phyloP scores from a whole-genome alignment of 1,139 yeast genomes.

The Pichia sp. region DNA sequence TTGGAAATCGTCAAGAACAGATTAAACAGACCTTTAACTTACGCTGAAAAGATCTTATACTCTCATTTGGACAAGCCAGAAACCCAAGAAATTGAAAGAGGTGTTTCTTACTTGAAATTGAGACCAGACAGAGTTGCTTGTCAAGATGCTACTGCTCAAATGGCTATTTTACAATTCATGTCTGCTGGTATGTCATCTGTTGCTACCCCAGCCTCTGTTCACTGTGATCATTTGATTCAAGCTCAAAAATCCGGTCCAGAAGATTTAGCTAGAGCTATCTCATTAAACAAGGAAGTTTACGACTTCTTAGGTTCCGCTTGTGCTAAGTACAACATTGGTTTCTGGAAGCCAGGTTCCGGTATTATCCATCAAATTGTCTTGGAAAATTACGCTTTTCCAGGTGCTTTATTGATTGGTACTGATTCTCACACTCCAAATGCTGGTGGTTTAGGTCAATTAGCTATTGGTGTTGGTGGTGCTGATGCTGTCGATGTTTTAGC shows the following conservation, averaged over 20 bases:
- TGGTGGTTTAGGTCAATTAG: slow-evolving; percentile 94
- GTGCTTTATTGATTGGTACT: slow-evolving; percentile 92
- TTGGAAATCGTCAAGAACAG: slow-evolving; percentile 61
- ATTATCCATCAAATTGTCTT: slow-evolving; percentile 95
- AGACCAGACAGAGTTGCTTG: slow-evolving; percentile 98
- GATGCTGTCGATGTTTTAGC: slow-evolving; percentile 97
- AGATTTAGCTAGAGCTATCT: slow-evolving; percentile 68
- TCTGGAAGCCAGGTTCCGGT: slow-evolving; percentile 99
- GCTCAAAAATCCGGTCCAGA: slow-evolving; percentile 85
- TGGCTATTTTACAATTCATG: slow-evolving; percentile 95
- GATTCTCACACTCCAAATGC: slow-evolving; percentile 98
- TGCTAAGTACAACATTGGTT: slow-evolving; percentile 86
- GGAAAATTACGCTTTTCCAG: slow-evolving; percentile 93
- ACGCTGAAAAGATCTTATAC: slow-evolving; percentile 89
- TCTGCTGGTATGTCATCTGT: slow-evolving; percentile 84
- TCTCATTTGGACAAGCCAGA: slow-evolving; percentile 87
- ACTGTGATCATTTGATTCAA: slow-evolving; percentile 95
- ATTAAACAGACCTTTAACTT: slow-evolving; percentile 68
- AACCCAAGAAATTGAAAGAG: slow-evolving; percentile 80
- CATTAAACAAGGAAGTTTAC: slow-evolving; percentile 87
- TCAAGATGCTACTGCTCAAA: slow-evolving; percentile 99
- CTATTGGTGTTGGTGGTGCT: slow-evolving; percentile 99
- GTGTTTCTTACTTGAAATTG: slow-evolving; percentile 76
- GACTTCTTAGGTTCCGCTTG: slow-evolving; percentile 89
- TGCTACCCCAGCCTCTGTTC: slow-evolving; percentile 90